These are phyloP conservation scores for Selaginella moellendorffii DNA, from an alignment of 75 land plant species.

Conservation along the genomic window DNA sequence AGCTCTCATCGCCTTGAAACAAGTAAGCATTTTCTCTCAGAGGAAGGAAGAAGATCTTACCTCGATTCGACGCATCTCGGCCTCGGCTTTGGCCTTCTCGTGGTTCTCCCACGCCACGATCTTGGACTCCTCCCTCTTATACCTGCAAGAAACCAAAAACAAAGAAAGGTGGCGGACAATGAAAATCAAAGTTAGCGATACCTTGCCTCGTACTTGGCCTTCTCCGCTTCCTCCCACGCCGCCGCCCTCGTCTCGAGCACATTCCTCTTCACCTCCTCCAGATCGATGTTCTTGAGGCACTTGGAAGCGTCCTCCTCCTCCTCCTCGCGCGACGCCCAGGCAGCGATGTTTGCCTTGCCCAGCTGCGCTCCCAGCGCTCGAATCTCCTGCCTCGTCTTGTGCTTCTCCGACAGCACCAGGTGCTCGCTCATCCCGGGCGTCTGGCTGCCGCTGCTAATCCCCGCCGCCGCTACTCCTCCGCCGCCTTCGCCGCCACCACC, in stretches of 20 bases:
- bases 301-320: conserved; percentile 29
- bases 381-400: conserved; percentile 43
- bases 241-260: conserved; percentile 53
- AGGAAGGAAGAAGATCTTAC: too few relatives aligned
- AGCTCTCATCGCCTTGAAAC: background rate
- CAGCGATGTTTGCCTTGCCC: conserved; percentile 75
- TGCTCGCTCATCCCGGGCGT: background rate
- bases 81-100: conserved; percentile 95
- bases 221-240: conserved; percentile 96
- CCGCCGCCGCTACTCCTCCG: background rate
- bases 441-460: background rate
- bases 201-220: conserved; percentile 83
- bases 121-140: conserved; percentile 75
- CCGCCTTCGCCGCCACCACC: background rate
- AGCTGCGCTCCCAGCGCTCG: conserved; percentile 59
- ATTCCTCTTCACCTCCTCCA: conserved; percentile 37
- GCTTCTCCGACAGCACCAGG: conserved; percentile 9
- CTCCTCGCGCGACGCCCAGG: conserved; percentile 80
- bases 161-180: background rate
- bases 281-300: conserved; percentile 20
- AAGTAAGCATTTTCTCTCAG: background rate
- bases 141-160: conserved; percentile 19
- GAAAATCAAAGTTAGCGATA: conserved; percentile 5
- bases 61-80: conserved; percentile 73
- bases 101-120: conserved; percentile 92